These are phyloP conservation scores for Pythium grandisporangium DNA, from an alignment of 352 stramenopile species.

Conservation along the genomic window DNA sequence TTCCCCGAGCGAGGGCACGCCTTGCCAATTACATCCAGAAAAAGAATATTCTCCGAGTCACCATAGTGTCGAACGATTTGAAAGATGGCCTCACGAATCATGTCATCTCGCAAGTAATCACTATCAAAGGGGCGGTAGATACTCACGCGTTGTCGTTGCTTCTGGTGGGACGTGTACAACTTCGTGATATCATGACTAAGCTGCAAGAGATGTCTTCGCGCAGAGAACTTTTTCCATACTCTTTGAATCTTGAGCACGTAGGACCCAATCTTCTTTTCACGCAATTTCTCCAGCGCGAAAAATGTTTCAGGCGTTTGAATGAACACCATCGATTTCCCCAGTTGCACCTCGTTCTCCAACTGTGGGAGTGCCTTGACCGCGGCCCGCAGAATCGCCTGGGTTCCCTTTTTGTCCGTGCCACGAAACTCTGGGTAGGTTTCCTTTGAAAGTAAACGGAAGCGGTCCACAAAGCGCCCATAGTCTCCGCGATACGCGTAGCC, in stretches of 20 bases:
- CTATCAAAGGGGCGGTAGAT: conserved; percentile 83
- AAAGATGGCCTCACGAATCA: conserved; percentile 50
- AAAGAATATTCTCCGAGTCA: conserved; percentile 80
- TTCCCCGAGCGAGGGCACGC: conserved; percentile 10
- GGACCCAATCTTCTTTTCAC: conserved; percentile 69
- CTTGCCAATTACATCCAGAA: conserved; percentile 72
- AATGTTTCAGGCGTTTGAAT: conserved; percentile 86
- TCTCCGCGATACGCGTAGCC: conserved; percentile 83
- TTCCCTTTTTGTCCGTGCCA: conserved; percentile 77
- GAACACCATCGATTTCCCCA: conserved; percentile 89
- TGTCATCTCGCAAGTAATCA: conserved; percentile 69
- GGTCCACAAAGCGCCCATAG: conserved; percentile 80
- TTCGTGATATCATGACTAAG: conserved; percentile 83
- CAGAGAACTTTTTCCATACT: conserved; percentile 75
- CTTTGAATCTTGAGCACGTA: conserved; percentile 78
- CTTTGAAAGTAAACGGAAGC: conserved; percentile 72
- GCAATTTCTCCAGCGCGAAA: conserved; percentile 84
- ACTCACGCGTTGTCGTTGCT: conserved; percentile 77
- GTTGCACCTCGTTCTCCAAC: conserved; percentile 75
- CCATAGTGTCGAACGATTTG: conserved; percentile 63
- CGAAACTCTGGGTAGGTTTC: conserved; percentile 79
- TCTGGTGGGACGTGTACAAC: conserved; percentile 69
- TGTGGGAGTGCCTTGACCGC: conserved; percentile 60
- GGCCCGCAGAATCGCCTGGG: conserved; percentile 70
- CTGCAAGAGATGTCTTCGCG: conserved; percentile 71